Percentiles rank a stretch among this genome's conserved stretches.
Conservation (phyloP, 2,329 filamentous ascomycete genomes). For the Exophiala mesophila region DNA sequence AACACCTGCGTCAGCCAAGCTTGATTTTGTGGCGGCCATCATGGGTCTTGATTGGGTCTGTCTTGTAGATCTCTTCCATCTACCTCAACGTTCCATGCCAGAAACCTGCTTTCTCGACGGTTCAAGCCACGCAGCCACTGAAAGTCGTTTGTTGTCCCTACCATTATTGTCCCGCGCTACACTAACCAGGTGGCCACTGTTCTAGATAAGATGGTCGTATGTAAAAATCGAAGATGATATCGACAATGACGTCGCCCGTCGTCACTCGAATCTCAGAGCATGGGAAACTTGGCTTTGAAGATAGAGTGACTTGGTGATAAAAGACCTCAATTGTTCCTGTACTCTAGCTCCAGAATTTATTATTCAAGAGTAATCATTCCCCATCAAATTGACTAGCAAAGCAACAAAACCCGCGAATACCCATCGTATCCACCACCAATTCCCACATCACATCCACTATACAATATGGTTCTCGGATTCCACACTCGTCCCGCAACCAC, state of each 20-base stretch:
- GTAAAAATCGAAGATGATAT: not conserved
- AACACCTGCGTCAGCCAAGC: slow-evolving; percentile 21
- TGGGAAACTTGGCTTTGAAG: not conserved
- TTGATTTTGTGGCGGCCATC: slow-evolving; percentile 6
- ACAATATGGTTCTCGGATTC: slow-evolving; percentile 19
- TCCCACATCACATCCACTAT: not conserved
- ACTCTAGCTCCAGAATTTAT: too few relatives aligned
- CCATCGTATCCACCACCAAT: not conserved
- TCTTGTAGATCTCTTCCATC: not conserved
- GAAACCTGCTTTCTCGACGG: slow-evolving; percentile 18
- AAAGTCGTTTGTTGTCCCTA: too few relatives aligned
- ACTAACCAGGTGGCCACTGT: too few relatives aligned
- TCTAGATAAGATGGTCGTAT: not conserved
- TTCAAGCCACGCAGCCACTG: too few relatives aligned
- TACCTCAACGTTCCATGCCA: not conserved
- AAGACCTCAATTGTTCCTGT: too few relatives aligned
- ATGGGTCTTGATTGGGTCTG: slow-evolving; percentile 10
- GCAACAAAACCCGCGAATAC: too few relatives aligned
- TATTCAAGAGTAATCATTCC: not conserved
- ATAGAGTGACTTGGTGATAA: too few relatives aligned
- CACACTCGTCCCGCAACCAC: slow-evolving; percentile 17
- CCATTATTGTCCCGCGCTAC: too few relatives aligned
- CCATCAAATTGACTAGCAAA: too few relatives aligned
- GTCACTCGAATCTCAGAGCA: not conserved
- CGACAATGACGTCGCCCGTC: slow-evolving; percentile 4